Evolutionary conservation across 768 basidiomycete species (phyloP).

Genomic region (Podaxis sp.): DNA sequence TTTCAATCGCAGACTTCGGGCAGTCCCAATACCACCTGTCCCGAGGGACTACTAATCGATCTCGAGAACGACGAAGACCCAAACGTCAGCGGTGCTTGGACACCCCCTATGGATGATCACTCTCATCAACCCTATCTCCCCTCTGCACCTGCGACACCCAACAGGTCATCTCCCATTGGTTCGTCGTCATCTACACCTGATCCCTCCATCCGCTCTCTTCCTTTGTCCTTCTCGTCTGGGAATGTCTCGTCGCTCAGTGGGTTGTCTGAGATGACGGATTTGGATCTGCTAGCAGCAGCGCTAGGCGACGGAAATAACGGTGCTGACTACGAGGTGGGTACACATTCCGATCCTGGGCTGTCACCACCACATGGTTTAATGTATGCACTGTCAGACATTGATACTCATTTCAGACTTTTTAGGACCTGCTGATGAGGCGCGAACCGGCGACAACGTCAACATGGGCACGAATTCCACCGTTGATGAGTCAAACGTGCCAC

Average conservation of each 20-base stretch:
- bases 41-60: slow-evolving; percentile 59
- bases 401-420: slow-evolving; percentile 16
- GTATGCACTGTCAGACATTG: slow-evolving; percentile 11
- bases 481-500: slow-evolving; percentile 28
- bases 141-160: slow-evolving; percentile 1
- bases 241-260: slow-evolving; percentile 4
- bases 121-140: slow-evolving; percentile 15
- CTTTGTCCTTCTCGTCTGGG: slow-evolving; percentile 14
- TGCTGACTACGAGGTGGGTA: slow-evolving; percentile 12
- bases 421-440: slow-evolving; percentile 15
- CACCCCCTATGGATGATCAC: slow-evolving; percentile 19
- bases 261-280: slow-evolving; percentile 14
- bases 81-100: slow-evolving; percentile 16
- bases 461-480: slow-evolving; percentile 12
- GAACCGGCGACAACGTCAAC: background rate
- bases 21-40: slow-evolving; percentile 26
- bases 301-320: background rate
- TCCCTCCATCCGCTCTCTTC: slow-evolving; percentile 19
- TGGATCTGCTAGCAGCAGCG: background rate
- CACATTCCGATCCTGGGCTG: background rate
- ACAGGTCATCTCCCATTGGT: background rate
- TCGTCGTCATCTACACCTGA: slow-evolving; percentile 2
- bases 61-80: slow-evolving; percentile 37
- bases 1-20: background rate
- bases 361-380: slow-evolving; percentile 4